Evolutionary conservation across 129 eudicot species (phyloP).

Genomic region (Tagetes patula): DNA sequence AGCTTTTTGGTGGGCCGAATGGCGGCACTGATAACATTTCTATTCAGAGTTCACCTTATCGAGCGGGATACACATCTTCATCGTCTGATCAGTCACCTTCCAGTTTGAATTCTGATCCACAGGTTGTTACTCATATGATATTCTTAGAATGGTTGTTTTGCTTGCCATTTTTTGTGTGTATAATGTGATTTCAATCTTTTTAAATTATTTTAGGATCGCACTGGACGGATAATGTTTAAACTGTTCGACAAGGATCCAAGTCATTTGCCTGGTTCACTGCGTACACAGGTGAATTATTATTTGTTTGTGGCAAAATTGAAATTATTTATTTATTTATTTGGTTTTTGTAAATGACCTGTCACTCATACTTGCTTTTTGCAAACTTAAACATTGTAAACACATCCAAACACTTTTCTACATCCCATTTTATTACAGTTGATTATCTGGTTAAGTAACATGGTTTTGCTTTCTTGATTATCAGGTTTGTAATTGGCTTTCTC

Average conservation of each 20-base stretch:
- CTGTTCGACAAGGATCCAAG: conserved; percentile 92
- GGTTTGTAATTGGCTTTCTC: conserved; percentile 84
- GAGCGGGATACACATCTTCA: conserved; percentile 76
- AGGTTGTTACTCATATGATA: conserved; percentile 46
- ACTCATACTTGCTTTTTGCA: not conserved
- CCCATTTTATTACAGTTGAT: not conserved
- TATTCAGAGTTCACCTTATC: conserved; percentile 61
- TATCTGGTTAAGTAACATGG: not conserved
- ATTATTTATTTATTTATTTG: not conserved
- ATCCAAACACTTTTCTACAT: not conserved
- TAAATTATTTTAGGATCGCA: conserved; percentile 56
- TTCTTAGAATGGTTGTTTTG: not conserved
- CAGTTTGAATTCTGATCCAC: conserved; percentile 77
- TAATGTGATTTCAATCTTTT: not conserved
- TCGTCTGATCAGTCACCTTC: conserved; percentile 91
- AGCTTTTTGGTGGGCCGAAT: conserved; percentile 66
- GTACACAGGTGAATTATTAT: conserved; percentile 60
- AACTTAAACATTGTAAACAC: not conserved
- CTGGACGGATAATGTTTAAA: conserved; percentile 78
- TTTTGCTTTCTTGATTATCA: conserved; percentile 32
- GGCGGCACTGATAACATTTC: conserved; percentile 43
- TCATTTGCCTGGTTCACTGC: conserved; percentile 73
- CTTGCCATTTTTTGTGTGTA: not conserved
- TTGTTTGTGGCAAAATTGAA: not conserved
- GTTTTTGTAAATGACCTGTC: not conserved